Conservation (phyloP, 192 early-diverging fungal species). For the Martensiomyces pterosporus region DNA sequence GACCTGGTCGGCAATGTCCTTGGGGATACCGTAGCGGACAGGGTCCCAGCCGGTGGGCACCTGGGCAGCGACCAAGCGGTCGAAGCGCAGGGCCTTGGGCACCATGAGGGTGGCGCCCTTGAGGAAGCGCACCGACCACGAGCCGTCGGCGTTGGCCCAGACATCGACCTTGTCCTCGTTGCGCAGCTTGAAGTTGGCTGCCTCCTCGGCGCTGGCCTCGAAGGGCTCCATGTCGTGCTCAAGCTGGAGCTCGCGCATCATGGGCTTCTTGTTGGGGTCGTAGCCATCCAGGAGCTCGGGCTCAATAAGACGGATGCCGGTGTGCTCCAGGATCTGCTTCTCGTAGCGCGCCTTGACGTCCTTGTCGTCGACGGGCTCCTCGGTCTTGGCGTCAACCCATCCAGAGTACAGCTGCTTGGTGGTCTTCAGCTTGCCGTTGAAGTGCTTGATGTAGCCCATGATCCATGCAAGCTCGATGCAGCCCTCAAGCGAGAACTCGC, state of each 20-base stretch:
- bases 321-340: conserved; percentile 77
- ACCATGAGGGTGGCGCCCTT: conserved; percentile 83
- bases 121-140: conserved; percentile 69
- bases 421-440: conserved; percentile 48
- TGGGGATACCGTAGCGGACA: conserved; percentile 82
- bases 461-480: conserved; percentile 94
- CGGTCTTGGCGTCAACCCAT: conserved; percentile 82
- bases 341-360: conserved; percentile 90
- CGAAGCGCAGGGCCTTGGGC: conserved; percentile 86
- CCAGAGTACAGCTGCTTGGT: conserved; percentile 46
- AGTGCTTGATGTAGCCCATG: conserved; percentile 88
- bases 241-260: conserved; percentile 81
- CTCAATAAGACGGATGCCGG: conserved; percentile 55
- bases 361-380: conserved; percentile 76
- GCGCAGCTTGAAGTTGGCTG: conserved; percentile 74
- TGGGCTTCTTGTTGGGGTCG: conserved; percentile 78
- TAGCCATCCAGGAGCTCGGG: conserved; percentile 80
- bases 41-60: conserved; percentile 90
- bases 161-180: conserved; percentile 74
- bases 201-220: conserved; percentile 81
- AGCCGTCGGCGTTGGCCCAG: conserved; percentile 41
- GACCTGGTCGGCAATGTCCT: conserved; percentile 83
- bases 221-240: conserved; percentile 79
- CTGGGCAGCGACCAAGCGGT: conserved; percentile 78
- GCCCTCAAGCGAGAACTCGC: conserved; percentile 40